phyloP scores from a whole-genome alignment of 2,329 filamentous ascomycete genomes.

The Penicillium sp. region DNA sequence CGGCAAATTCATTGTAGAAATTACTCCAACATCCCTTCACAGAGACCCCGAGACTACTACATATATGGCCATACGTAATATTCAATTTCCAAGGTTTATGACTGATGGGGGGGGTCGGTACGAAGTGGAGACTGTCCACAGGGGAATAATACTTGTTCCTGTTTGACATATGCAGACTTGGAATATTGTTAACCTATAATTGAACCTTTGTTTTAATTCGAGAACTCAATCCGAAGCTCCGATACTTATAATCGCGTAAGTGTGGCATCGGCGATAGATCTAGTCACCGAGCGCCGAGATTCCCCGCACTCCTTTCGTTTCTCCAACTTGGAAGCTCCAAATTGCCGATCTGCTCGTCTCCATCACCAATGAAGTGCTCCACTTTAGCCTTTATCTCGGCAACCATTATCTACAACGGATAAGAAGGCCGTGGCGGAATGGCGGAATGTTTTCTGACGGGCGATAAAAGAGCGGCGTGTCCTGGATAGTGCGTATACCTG shows the following conservation, averaged over 20 bases:
- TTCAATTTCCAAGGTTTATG: too few species aligned
- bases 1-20: too few species aligned
- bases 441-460: constrained; percentile 9
- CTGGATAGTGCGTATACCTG: not conserved
- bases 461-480: constrained; percentile 2
- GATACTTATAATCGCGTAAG: not conserved
- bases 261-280: not conserved
- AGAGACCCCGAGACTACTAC: too few species aligned
- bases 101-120: not conserved
- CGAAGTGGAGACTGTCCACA: not conserved
- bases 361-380: constrained; percentile 13
- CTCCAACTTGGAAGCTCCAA: not conserved
- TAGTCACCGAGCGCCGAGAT: not conserved
- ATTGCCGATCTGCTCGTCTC: constrained; percentile 20
- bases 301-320: not conserved
- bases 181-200: too few species aligned
- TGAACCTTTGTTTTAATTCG: not conserved
- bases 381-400: constrained; percentile 15
- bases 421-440: not conserved
- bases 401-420: constrained; percentile 6
- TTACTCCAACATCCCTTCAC: too few species aligned
- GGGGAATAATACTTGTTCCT: too few species aligned
- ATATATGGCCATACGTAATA: too few species aligned
- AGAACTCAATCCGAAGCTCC: not conserved
- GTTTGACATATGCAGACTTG: too few species aligned